These are phyloP conservation scores for Xerocomus spinulosus DNA, from an alignment of 768 basidiomycete species.

Conservation along the genomic window DNA sequence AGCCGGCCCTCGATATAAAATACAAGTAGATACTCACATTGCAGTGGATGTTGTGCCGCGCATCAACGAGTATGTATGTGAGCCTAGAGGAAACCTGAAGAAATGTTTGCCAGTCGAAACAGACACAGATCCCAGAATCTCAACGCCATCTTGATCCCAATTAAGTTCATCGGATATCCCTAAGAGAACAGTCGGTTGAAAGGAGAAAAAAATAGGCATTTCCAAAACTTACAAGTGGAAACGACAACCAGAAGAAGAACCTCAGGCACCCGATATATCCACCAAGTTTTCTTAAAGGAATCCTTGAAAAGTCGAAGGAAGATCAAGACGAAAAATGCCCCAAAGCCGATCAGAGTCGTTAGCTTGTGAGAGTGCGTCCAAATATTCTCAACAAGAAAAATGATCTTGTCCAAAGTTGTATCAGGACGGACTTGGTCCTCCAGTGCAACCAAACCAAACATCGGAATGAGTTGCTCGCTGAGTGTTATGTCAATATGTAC, in stretches of 20 bases:
- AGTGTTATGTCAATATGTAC: not conserved
- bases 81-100: slow-evolving; percentile 68
- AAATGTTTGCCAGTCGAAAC: slow-evolving; percentile 57
- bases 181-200: slow-evolving; percentile 27
- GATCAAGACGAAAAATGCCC: slow-evolving; percentile 63
- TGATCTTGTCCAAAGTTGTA: slow-evolving; percentile 69
- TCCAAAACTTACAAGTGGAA: slow-evolving; percentile 62
- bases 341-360: slow-evolving; percentile 74
- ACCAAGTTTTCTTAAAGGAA: slow-evolving; percentile 56
- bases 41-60: slow-evolving; percentile 82
- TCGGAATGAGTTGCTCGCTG: slow-evolving; percentile 83
- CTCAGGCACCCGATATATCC: slow-evolving; percentile 81
- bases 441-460: slow-evolving; percentile 72
- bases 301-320: slow-evolving; percentile 54
- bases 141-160: slow-evolving; percentile 79
- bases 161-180: slow-evolving; percentile 62
- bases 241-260: slow-evolving; percentile 82
- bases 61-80: slow-evolving; percentile 57
- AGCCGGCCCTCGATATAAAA: not conserved
- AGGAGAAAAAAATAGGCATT: not conserved
- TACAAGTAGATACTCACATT: slow-evolving; percentile 41
- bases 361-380: slow-evolving; percentile 53
- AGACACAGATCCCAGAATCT: slow-evolving; percentile 76
- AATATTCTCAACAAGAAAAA: slow-evolving; percentile 64
- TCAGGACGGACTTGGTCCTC: slow-evolving; percentile 54